Evolutionary conservation across 2,329 filamentous ascomycete species (phyloP), one percentile per base, ranked within the genome.

Genomic region (Lecanosticta acicola): DNA sequence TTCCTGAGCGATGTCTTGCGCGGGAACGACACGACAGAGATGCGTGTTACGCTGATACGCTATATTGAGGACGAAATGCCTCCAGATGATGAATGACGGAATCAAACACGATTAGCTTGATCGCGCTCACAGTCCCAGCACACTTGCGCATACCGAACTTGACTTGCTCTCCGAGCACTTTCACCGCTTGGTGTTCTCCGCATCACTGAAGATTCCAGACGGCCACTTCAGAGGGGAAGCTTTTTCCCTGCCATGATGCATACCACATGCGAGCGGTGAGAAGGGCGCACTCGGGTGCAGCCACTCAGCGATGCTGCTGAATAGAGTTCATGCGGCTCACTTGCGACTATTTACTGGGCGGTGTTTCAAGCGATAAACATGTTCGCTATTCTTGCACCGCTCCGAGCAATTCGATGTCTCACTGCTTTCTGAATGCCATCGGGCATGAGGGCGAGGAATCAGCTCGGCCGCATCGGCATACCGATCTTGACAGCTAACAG

Each of bases 61-160:
- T 96, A 94, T 65, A 94, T 98, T 58, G 93, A 98, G 63, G 93
- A 98, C 64, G 93, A 98, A 70, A 81, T 98, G 72, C 93, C 93
- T 17, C 89, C 87, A 7, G 93, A 97, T 66, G 93, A 98, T 63
- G 93, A 98, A 39, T 56, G 35, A 37, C 4, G 11, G 4, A 37
- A 8, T 18, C 35, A 19, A 19, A 37, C 7, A 29, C 24, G 24
- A 29, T 29, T 29, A 11, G 24, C n/a, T n/a, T n/a, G n/a, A n/a
- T n/a, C n/a, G n/a, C n/a, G n/a, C n/a, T n/a, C n/a, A n/a, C n/a
- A n/a, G n/a, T n/a, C n/a, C n/a, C n/a, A n/a, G n/a, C n/a, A n/a
- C n/a, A n/a, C n/a, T n/a, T n/a, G n/a, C n/a, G 24, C 11, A 29
- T 11, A 29, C 24, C 24, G 24, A n/a, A n/a, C 24, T 29, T 29